These are phyloP conservation scores for Cryptomeria japonica DNA, from an alignment of 75 land plant genomes.

Conservation along the genomic window DNA sequence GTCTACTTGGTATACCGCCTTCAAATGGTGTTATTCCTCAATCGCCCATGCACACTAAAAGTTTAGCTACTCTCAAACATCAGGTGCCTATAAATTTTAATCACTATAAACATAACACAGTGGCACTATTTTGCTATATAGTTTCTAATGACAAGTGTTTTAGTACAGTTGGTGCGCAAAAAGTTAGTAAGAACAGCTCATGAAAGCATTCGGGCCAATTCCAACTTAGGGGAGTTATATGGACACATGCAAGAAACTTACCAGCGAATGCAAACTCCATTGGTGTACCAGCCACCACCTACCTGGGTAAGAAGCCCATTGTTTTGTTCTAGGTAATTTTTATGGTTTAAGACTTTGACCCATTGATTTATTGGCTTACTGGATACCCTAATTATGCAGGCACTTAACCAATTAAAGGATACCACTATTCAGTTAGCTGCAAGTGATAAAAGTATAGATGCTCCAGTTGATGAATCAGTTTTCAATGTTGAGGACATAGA, in stretches of 20 bases:
- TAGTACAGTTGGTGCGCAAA: conserved; percentile 66
- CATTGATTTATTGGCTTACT: not conserved
- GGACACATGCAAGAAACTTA: conserved; percentile 86
- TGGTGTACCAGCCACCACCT: conserved; percentile 54
- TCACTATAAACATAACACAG: not conserved
- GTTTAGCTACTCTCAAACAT: conserved; percentile 69
- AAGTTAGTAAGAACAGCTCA: conserved; percentile 64
- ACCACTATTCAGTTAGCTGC: conserved; percentile 61
- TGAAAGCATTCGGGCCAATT: conserved; percentile 50
- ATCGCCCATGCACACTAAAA: conserved; percentile 78
- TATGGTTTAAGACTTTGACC: not conserved
- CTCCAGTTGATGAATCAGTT: conserved; percentile 62
- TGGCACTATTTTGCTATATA: not conserved
- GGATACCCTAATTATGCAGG: conserved; percentile 27
- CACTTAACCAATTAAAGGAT: conserved; percentile 64
- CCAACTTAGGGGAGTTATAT: conserved; percentile 67
- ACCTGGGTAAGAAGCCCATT: conserved; percentile 21
- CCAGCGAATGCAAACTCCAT: conserved; percentile 81
- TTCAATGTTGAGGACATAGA: conserved; percentile 92
- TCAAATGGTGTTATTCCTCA: conserved; percentile 80
- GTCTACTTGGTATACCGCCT: conserved; percentile 69
- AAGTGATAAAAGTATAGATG: conserved; percentile 50
- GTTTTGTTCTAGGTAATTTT: not conserved
- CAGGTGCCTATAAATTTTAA: conserved; percentile 31
- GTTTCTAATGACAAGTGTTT: not conserved